Conservation (phyloP, 164 flowering plant genomes). For the Chimonanthus praecox region DNA sequence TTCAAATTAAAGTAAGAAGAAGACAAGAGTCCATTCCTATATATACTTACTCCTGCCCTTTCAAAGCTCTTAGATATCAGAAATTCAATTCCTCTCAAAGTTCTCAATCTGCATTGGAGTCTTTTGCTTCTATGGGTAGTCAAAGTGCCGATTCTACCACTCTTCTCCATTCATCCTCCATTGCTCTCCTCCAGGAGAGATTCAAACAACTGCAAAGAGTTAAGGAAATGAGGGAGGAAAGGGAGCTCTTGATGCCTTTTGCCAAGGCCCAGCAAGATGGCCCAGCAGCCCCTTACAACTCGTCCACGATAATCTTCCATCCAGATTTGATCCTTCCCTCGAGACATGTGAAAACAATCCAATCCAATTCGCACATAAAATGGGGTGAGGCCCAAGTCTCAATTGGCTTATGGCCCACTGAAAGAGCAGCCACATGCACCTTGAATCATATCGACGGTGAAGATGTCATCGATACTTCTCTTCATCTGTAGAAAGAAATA, state of each 20-base stretch:
- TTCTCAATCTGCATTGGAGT: no score
- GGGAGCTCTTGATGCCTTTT: constrained; percentile 32
- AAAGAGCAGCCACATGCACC: constrained; percentile 9
- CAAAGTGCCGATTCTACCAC: constrained; percentile 18
- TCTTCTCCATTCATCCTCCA: constrained; percentile 20
- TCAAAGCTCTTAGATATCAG: not conserved
- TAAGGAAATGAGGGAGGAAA: constrained; percentile 51
- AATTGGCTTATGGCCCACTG: constrained; percentile 19
- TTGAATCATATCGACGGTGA: constrained; percentile 24
- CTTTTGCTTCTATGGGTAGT: constrained; percentile 23
- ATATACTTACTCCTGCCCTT: constrained; percentile 6
- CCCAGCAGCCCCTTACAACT: constrained; percentile 12
- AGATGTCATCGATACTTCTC: constrained; percentile 54
- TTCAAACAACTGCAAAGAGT: constrained; percentile 37
- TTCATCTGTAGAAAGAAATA: constrained; percentile 42
- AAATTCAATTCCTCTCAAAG: not conserved
- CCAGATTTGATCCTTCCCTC: constrained; percentile 24
- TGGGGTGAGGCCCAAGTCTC: constrained; percentile 8
- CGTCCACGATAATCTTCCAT: constrained; percentile 20
- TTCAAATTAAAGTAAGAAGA: not conserved
- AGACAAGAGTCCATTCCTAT: constrained; percentile 19
- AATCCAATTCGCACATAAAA: constrained; percentile 3
- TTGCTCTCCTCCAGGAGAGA: constrained; percentile 45
- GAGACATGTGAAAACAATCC: constrained; percentile 10
- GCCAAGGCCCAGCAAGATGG: constrained; percentile 29